These are phyloP conservation scores for Eragrostis nindensis DNA, from an alignment of 176 grass and related monocot species.

Conservation along the genomic window DNA sequence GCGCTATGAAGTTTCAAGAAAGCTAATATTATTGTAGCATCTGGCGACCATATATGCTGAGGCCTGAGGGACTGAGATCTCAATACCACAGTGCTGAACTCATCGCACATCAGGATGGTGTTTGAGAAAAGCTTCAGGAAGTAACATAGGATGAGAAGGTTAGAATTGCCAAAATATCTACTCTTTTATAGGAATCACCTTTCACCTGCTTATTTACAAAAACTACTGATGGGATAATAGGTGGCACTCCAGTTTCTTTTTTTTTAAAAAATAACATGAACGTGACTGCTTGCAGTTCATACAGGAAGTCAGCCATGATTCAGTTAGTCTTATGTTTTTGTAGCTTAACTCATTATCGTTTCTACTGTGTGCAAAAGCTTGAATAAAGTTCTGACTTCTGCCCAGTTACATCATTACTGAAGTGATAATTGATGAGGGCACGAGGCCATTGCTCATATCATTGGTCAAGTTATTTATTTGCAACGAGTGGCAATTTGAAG, in stretches of 20 bases:
- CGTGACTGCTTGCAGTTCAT: neutral
- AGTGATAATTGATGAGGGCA: neutral
- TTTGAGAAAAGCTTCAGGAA: neutral
- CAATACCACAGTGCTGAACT: neutral
- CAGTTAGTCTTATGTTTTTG: neutral
- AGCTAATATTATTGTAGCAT: neutral
- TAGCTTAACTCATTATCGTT: neutral
- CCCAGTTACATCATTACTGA: neutral
- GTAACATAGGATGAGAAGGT: constrained; percentile 23
- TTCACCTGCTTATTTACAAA: neutral
- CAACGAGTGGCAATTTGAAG: neutral
- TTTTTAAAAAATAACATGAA: constrained; percentile 4
- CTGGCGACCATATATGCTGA: neutral
- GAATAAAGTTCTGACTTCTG: constrained; percentile 10
- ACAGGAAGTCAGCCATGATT: neutral
- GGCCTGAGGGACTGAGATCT: neutral
- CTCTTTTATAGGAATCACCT: neutral
- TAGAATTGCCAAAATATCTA: neutral
- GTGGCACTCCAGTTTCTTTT: neutral
- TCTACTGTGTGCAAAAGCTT: neutral
- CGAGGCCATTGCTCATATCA: neutral
- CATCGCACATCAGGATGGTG: neutral
- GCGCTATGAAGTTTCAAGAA: constrained; percentile 9
- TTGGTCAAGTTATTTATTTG: neutral
- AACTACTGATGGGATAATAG: neutral